Conservation (phyloP, 768 basidiomycete genomes). For the Kockovaella imperatae region DNA sequence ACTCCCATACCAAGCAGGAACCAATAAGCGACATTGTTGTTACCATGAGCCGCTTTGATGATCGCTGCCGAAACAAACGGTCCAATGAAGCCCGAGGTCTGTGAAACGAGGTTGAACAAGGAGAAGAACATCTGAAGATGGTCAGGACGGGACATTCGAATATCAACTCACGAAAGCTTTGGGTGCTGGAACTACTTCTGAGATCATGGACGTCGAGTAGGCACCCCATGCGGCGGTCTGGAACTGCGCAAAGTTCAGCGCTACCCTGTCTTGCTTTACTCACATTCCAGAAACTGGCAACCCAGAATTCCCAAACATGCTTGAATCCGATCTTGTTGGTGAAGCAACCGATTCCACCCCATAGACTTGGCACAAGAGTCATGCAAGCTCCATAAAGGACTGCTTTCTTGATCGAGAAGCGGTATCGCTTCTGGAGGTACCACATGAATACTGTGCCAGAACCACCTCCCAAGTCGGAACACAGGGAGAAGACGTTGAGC, state of each 20-base stretch:
- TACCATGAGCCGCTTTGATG: too few relatives aligned
- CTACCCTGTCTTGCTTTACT: too few relatives aligned
- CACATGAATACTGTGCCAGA: slow-evolving; percentile 2
- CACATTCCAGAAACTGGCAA: slow-evolving; percentile 4
- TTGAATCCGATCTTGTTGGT: slow-evolving; percentile 11
- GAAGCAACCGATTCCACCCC: slow-evolving; percentile 7
- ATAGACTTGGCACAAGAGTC: slow-evolving; percentile 9
- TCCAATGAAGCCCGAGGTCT: slow-evolving; percentile 13
- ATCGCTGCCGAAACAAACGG: too few relatives aligned
- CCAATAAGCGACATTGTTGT: too few relatives aligned
- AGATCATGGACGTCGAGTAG: slow-evolving; percentile 6
- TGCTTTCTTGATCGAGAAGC: slow-evolving; percentile 2
- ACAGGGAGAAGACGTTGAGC: slow-evolving; percentile 2
- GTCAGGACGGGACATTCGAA: too few relatives aligned
- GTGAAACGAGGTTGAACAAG: slow-evolving; percentile 11
- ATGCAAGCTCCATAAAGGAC: slow-evolving; percentile 10
- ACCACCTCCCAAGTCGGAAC: slow-evolving; percentile 4
- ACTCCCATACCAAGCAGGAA: too few relatives aligned
- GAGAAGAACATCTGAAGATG: slow-evolving; percentile 11
- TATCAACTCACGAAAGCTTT: too few relatives aligned
- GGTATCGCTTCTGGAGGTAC: slow-evolving; percentile 7
- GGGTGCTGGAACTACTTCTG: slow-evolving; percentile 11
- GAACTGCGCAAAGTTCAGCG: too few relatives aligned
- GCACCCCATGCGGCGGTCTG: slow-evolving; percentile 9
- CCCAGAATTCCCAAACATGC: slow-evolving; percentile 13